A percentile compares a stretch with the other conserved stretches of the same genome.
Evolutionary conservation across 257 asterid species (phyloP).

Genomic region (Linaria vulgaris): DNA sequence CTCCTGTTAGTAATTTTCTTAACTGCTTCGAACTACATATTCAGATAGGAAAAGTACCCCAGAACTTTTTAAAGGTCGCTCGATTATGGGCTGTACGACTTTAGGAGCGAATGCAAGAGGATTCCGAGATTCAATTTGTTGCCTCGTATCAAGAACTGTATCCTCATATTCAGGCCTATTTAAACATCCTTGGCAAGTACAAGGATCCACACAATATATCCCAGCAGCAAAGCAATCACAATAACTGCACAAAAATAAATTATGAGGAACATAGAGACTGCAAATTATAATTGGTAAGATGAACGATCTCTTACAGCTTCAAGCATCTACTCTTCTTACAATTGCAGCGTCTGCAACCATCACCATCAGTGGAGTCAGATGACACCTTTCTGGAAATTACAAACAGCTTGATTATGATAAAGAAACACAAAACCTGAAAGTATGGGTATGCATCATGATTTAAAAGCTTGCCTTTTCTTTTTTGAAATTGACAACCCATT

Average conservation of each 20-base stretch:
- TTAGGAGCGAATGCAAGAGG: conserved; percentile 80
- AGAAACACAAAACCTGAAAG: conserved; percentile 12
- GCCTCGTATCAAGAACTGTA: conserved; percentile 52
- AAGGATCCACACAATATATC: conserved; percentile 61
- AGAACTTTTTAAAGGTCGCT: conserved; percentile 38
- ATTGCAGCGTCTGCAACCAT: conserved; percentile 72
- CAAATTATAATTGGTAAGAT: conserved; percentile 19
- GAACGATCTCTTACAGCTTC: conserved; percentile 61
- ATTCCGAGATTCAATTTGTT: conserved; percentile 62
- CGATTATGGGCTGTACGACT: conserved; percentile 38
- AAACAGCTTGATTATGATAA: conserved; percentile 24
- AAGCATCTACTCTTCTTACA: conserved; percentile 78
- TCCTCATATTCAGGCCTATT: conserved; percentile 67
- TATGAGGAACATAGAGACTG: conserved; percentile 14
- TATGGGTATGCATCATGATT: conserved; percentile 9
- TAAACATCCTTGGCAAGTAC: conserved; percentile 75
- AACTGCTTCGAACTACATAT: conserved; percentile 10
- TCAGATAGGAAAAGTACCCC: conserved; percentile 38
- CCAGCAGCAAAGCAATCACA: conserved; percentile 90
- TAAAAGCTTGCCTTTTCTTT: conserved; percentile 58
- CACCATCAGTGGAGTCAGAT: conserved; percentile 37
- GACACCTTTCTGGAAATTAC: conserved; percentile 47
- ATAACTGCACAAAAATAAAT: conserved; percentile 50
- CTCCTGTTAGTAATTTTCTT: conserved; percentile 17
- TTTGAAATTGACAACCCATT: conserved; percentile 48